A percentile compares a stretch with the other conserved stretches of the same genome.
Conservation (phyloP, 2,329 filamentous ascomycete species). For the Fonsecaea multimorphosa region DNA sequence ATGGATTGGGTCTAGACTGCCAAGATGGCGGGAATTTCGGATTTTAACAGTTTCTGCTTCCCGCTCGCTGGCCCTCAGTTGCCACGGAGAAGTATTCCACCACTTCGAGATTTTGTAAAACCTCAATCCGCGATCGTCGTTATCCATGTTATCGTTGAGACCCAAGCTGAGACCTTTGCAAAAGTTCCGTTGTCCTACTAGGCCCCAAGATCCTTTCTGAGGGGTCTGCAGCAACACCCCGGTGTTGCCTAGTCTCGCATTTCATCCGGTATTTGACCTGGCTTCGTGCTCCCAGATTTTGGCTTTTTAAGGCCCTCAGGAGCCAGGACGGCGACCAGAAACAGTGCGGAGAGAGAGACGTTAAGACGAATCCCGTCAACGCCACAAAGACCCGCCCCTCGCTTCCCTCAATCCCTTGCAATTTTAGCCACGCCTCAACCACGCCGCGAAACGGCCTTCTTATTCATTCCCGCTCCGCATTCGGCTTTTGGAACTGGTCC, state of each 20-base stretch:
- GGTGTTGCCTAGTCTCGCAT: neutral
- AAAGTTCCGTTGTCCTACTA: neutral
- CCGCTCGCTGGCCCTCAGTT: no score
- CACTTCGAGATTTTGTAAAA: neutral
- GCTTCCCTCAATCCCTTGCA: conserved; percentile 4
- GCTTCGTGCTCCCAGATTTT: neutral
- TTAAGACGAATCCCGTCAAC: neutral
- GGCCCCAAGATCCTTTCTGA: neutral
- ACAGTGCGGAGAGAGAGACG: conserved; percentile 1
- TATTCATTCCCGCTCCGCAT: conserved; percentile 1
- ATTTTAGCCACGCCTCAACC: conserved; percentile 17
- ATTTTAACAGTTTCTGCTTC: neutral
- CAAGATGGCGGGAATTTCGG: neutral
- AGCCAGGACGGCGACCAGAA: neutral
- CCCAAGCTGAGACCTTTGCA: conserved; percentile 5
- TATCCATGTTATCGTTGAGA: neutral
- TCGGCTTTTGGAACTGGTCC: conserved; percentile 1
- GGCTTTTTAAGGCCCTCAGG: neutral
- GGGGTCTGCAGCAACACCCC: neutral
- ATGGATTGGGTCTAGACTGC: neutral
- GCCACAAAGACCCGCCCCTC: neutral
- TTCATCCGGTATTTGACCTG: neutral
- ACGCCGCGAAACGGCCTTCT: neutral
- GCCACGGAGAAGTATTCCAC: neutral
- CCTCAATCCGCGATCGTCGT: neutral